Percentiles rank a stretch among this genome's conserved stretches.
Evolutionary conservation across 257 asterid genomes (phyloP).

Genomic region (Galeopsis tetrahit): DNA sequence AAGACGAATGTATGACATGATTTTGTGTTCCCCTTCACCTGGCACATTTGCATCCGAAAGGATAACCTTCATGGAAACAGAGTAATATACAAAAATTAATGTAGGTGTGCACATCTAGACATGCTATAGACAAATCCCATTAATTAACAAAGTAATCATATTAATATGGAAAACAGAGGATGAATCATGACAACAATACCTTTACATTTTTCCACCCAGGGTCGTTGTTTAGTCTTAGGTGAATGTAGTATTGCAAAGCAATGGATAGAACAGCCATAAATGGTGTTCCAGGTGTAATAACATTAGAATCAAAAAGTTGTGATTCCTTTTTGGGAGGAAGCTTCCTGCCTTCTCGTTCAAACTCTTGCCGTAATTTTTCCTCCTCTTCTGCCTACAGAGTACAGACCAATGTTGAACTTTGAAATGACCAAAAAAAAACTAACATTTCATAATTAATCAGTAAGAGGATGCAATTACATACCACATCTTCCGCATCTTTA

Average conservation of each 20-base stretch:
- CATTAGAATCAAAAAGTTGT: conserved; percentile 83
- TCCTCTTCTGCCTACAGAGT: conserved; percentile 87
- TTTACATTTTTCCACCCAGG: conserved; percentile 94
- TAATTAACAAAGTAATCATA: conserved; percentile 16
- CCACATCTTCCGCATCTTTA: conserved; percentile 94
- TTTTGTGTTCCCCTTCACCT: conserved; percentile 98
- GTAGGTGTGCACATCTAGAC: conserved; percentile 24
- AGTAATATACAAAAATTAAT: conserved; percentile 33
- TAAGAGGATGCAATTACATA: conserved; percentile 37
- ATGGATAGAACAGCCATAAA: conserved; percentile 88
- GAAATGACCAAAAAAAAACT: conserved; percentile 14
- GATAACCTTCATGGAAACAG: conserved; percentile 66
- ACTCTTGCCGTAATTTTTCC: conserved; percentile 82
- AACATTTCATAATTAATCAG: conserved; percentile 21
- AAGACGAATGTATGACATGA: conserved; percentile 90
- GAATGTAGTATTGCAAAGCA: conserved; percentile 86
- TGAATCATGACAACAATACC: conserved; percentile 49
- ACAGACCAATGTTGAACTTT: conserved; percentile 34
- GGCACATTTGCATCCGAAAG: conserved; percentile 98
- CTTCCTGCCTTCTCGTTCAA: conserved; percentile 84
- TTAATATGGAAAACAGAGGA: conserved; percentile 1
- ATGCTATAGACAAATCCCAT: conserved; percentile 19
- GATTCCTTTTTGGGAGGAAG: conserved; percentile 90
- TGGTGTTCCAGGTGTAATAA: conserved; percentile 93
- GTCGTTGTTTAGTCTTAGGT: conserved; percentile 79